phyloP scores from a whole-genome alignment of 306 rosid genomes.

The Glycine latifolia region DNA sequence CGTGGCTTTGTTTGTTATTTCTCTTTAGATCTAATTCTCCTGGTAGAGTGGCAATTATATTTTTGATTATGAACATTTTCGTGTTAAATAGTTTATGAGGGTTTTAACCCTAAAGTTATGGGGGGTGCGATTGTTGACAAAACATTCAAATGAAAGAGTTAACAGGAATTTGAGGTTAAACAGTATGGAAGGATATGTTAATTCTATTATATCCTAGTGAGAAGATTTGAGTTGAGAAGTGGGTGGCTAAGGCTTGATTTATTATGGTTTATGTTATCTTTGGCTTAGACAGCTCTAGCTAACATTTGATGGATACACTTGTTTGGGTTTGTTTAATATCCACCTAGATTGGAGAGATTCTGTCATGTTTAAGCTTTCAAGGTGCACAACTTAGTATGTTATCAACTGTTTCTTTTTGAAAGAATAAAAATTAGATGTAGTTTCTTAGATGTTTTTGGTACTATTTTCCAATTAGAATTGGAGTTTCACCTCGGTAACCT shows the following conservation, averaged over 20 bases:
- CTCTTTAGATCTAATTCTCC: too few relatives aligned
- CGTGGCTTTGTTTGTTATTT: background rate
- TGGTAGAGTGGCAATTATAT: too few relatives aligned
- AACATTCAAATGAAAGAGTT: background rate
- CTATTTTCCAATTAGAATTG: too few relatives aligned
- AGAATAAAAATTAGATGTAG: background rate
- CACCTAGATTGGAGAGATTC: background rate
- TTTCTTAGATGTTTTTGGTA: too few relatives aligned
- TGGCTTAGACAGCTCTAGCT: background rate
- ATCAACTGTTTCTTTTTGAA: too few relatives aligned
- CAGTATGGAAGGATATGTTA: background rate
- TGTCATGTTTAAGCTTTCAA: background rate
- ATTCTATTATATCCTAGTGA: background rate
- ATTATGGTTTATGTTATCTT: conserved; percentile 2
- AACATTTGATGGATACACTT: conserved; percentile 12
- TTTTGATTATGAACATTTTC: too few relatives aligned
- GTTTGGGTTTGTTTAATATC: background rate
- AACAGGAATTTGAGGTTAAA: background rate
- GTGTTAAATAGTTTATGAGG: background rate
- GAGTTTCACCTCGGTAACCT: background rate
- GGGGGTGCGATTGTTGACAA: background rate
- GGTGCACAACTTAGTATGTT: background rate
- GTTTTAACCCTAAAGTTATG: background rate
- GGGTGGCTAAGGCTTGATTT: background rate
- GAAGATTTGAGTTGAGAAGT: background rate